Conservation (phyloP, 306 rosid genomes). For the Citrullus mucosospermus region DNA sequence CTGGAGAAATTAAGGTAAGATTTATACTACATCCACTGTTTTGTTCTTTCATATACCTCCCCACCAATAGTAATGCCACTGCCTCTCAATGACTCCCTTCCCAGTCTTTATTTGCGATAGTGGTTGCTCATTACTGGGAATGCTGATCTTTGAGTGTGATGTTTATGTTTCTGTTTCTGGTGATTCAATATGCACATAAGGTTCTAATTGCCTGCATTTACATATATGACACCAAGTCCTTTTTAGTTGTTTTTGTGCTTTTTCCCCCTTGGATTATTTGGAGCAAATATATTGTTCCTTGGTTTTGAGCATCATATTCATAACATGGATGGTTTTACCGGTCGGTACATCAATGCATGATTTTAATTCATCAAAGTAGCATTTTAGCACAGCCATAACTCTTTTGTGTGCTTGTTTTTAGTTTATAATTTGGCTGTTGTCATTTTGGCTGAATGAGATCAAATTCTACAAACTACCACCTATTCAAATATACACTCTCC, state of each 20-base stretch:
- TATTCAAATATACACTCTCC: background rate
- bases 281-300: background rate
- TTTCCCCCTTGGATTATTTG: background rate
- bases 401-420: background rate
- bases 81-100: background rate
- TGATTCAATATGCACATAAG: background rate
- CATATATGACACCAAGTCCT: background rate
- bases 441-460: background rate
- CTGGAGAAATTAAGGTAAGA: slow-evolving; percentile 58
- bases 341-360: background rate
- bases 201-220: background rate
- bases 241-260: background rate
- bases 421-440: background rate
- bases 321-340: background rate
- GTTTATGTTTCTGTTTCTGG: background rate
- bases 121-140: background rate
- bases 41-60: too few relatives aligned
- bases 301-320: background rate
- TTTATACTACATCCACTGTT: background rate
- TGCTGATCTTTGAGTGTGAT: background rate
- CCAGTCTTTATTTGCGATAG: background rate
- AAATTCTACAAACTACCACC: background rate
- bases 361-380: background rate
- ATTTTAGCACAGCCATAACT: background rate
- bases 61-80: background rate